Evolutionary conservation across 2,329 filamentous ascomycete genomes (phyloP).

Genomic region (Colletotrichum tanaceti): DNA sequence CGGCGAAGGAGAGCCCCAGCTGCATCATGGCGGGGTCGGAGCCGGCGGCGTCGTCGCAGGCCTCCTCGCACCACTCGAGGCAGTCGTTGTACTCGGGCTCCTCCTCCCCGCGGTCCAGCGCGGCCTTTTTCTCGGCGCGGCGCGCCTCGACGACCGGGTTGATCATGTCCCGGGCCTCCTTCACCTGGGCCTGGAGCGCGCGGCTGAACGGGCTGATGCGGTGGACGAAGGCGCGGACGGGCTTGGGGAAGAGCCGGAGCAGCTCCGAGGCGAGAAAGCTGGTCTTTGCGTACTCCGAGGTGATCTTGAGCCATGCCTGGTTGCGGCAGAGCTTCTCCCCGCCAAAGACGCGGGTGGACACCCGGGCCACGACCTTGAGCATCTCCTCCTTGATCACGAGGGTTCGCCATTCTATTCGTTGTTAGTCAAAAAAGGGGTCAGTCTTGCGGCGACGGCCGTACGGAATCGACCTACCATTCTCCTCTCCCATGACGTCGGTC

Average conservation of each 20-base stretch:
- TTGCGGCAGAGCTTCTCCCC: conserved; percentile 43
- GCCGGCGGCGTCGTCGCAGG: conserved; percentile 15
- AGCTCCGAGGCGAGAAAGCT: conserved; percentile 29
- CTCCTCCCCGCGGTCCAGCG: conserved; percentile 31
- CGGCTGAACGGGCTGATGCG: conserved; percentile 40
- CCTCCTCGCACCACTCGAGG: conserved; percentile 43
- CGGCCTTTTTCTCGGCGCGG: conserved; percentile 35
- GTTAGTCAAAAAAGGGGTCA: too few species aligned
- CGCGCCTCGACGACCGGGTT: conserved; percentile 40
- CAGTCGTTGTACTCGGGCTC: conserved; percentile 40
- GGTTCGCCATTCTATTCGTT: conserved; percentile 39
- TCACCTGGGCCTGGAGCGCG: conserved; percentile 31
- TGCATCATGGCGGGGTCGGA: conserved; percentile 41
- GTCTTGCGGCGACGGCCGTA: too few species aligned
- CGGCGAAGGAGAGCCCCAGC: conserved; percentile 43
- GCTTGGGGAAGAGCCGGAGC: conserved; percentile 41
- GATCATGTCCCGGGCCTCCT: conserved; percentile 29
- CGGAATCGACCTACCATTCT: not conserved
- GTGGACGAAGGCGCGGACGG: conserved; percentile 37
- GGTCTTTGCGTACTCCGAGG: conserved; percentile 33
- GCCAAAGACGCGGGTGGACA: conserved; percentile 43
- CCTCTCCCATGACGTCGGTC: conserved; percentile 20
- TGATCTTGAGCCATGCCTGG: conserved; percentile 42
- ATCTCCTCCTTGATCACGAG: conserved; percentile 28
- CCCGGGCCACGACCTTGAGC: conserved; percentile 40